phyloP scores from a whole-genome alignment of 164 flowering plant species.

The Vitis rotundifolia region DNA sequence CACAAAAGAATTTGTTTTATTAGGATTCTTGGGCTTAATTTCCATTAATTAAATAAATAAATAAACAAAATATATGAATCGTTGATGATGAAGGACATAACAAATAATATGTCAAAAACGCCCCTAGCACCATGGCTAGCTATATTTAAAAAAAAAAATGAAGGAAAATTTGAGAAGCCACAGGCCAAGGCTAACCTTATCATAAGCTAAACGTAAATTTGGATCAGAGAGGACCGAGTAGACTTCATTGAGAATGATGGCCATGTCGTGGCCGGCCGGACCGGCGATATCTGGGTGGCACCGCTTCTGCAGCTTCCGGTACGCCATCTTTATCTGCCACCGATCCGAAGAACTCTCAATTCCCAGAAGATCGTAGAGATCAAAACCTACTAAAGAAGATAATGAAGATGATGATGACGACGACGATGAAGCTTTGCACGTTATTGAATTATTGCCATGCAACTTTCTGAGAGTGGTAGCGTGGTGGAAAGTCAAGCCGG shows the following conservation, averaged over 20 bases:
- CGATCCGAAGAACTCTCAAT: constrained; percentile 63
- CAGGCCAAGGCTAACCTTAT: constrained; percentile 45
- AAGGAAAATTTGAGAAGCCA: not conserved
- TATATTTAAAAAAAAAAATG: not conserved
- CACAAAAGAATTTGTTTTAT: too few relatives aligned
- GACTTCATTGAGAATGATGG: constrained; percentile 83
- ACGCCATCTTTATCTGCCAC: constrained; percentile 64
- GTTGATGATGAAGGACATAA: too few relatives aligned
- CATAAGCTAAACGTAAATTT: constrained; percentile 59
- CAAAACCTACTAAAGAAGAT: constrained; percentile 47
- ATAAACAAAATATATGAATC: too few relatives aligned
- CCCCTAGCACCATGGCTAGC: too few relatives aligned
- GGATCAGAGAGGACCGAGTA: constrained; percentile 84
- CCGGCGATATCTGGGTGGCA: constrained; percentile 98
- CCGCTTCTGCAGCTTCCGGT: constrained; percentile 76
- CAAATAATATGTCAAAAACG: too few relatives aligned
- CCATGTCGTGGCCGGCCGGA: constrained; percentile 86
- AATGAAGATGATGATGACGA: constrained; percentile 13
- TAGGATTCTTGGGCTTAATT: too few relatives aligned
- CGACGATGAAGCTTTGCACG: constrained; percentile 39
- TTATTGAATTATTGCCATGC: constrained; percentile 3
- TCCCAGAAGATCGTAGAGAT: constrained; percentile 91
- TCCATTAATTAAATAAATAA: too few relatives aligned
- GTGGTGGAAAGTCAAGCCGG: not conserved
- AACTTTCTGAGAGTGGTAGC: constrained; percentile 13